phyloP scores from a whole-genome alignment of 2,329 filamentous ascomycete species.

The Xylariales sp. region DNA sequence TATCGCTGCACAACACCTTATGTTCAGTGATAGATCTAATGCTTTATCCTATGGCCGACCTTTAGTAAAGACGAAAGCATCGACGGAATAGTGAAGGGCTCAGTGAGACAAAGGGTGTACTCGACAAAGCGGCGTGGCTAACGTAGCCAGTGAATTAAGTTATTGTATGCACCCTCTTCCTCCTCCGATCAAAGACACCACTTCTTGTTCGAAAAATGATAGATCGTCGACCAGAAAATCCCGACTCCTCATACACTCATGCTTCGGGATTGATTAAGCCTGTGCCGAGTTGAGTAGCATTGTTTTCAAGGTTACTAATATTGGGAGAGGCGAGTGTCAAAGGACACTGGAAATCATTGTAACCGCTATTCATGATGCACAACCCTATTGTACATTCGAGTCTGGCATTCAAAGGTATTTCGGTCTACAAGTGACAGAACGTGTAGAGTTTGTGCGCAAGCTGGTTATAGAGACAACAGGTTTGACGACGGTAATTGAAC shows the following conservation, averaged over 20 bases:
- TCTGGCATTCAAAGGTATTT: background rate
- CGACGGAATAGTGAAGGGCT: constrained; percentile 13
- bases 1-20: constrained; percentile 1
- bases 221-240: background rate
- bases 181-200: background rate
- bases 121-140: constrained; percentile 30
- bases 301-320: background rate
- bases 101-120: constrained; percentile 18
- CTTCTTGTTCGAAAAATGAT: background rate
- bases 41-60: constrained; percentile 26
- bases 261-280: background rate
- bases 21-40: background rate
- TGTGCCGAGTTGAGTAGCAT: background rate
- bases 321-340: background rate
- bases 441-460: background rate
- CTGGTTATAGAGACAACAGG: background rate
- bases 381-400: background rate
- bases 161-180: constrained; percentile 18
- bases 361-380: background rate
- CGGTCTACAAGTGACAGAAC: background rate
- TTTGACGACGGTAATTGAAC: background rate
- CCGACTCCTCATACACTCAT: background rate
- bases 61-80: constrained; percentile 35
- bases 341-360: constrained; percentile 6
- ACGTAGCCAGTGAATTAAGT: constrained; percentile 3